Conservation (phyloP, 2,329 filamentous ascomycete species). For the Aspergillus fumigatus region DNA sequence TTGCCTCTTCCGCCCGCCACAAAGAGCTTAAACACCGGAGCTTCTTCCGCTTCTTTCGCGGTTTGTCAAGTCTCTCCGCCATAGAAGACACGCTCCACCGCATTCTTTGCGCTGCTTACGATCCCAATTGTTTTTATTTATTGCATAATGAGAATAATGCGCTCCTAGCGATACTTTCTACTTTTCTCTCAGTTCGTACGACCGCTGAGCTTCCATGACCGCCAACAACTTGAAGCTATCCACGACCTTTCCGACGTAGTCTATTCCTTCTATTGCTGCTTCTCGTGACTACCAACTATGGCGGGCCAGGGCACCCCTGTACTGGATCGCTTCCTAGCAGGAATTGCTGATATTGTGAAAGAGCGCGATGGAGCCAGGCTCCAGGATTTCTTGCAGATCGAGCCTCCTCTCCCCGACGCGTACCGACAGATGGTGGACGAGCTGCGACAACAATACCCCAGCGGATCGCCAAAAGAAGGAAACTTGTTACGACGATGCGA, state of each 20-base stretch:
- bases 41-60: not conserved
- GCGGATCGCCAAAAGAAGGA: slow-evolving; percentile 47
- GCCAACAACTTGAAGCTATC: not conserved
- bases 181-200: not conserved
- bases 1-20: not conserved
- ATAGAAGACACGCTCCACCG: not conserved
- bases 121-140: not conserved
- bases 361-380: slow-evolving; percentile 61
- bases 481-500: slow-evolving; percentile 57
- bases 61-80: not conserved
- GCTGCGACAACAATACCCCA: slow-evolving; percentile 57
- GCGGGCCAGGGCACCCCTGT: slow-evolving; percentile 51
- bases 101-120: not conserved
- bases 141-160: not conserved
- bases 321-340: slow-evolving; percentile 63
- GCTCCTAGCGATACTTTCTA: not conserved
- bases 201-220: not conserved
- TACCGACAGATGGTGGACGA: slow-evolving; percentile 67
- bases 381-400: slow-evolving; percentile 67
- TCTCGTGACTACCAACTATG: slow-evolving; percentile 10
- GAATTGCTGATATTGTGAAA: slow-evolving; percentile 59
- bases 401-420: slow-evolving; percentile 62
- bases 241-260: not conserved
- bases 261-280: not conserved
- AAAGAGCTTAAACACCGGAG: not conserved